Percentiles rank a stretch among this genome's conserved stretches.
Evolutionary conservation across 306 rosid species (phyloP).

Genomic region (Cicer arietinum): DNA sequence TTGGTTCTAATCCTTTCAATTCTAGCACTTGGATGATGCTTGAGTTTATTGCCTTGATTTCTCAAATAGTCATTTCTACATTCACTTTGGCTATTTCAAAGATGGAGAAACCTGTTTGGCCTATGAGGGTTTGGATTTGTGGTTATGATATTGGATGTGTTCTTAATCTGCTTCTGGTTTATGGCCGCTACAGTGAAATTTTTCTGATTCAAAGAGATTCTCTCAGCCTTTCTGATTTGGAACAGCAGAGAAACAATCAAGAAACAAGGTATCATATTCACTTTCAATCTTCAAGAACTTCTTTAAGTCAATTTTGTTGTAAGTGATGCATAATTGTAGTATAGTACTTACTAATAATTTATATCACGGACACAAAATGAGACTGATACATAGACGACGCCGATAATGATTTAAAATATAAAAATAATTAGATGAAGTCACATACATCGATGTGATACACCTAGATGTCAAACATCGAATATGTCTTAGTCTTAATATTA

Average conservation of each 20-base stretch:
- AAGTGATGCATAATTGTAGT: neutral
- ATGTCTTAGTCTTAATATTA: neutral
- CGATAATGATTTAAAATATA: too few species aligned
- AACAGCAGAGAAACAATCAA: slow-evolving; percentile 72
- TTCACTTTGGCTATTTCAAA: slow-evolving; percentile 67
- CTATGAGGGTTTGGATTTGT: slow-evolving; percentile 91
- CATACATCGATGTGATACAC: too few species aligned
- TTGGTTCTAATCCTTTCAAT: slow-evolving; percentile 89
- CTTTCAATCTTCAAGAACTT: slow-evolving; percentile 39
- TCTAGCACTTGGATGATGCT: slow-evolving; percentile 84
- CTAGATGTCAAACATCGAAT: too few species aligned
- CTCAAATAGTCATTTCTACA: slow-evolving; percentile 67
- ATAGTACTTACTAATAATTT: neutral
- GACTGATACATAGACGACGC: too few species aligned
- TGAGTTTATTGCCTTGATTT: slow-evolving; percentile 70
- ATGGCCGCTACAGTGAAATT: slow-evolving; percentile 70
- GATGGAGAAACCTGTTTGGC: slow-evolving; percentile 92
- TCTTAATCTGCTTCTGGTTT: slow-evolving; percentile 78
- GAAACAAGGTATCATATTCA: slow-evolving; percentile 72
- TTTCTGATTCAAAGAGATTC: slow-evolving; percentile 59
- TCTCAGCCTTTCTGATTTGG: slow-evolving; percentile 65
- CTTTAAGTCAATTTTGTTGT: slow-evolving; percentile 24
- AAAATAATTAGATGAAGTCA: too few species aligned
- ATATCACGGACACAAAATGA: too few species aligned
- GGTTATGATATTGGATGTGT: slow-evolving; percentile 86